Conservation (phyloP, 2,329 filamentous ascomycete species). For the Colletotrichum plurivorum region DNA sequence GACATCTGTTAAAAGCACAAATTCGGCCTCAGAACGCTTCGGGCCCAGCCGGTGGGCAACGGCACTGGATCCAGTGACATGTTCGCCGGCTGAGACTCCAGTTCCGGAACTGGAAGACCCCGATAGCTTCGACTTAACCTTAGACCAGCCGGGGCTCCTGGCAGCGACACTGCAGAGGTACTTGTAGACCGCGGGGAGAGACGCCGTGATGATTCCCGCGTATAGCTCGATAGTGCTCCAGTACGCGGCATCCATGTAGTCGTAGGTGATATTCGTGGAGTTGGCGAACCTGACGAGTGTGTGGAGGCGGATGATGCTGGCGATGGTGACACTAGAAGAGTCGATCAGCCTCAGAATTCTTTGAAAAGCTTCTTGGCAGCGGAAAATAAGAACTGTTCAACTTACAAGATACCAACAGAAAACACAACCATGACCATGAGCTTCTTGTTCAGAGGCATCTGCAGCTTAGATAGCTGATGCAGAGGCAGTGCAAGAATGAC, state of each 20-base stretch:
- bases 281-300: conserved; percentile 24
- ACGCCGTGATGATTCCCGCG: conserved; percentile 17
- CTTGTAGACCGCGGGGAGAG: conserved; percentile 27
- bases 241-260: conserved; percentile 25
- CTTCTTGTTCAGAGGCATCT: conserved; percentile 42
- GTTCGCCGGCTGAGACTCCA: background rate
- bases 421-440: conserved; percentile 41
- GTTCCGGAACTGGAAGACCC: conserved; percentile 2
- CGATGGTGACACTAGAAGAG: conserved; percentile 14
- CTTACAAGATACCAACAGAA: conserved; percentile 43
- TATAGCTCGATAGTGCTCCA: conserved; percentile 39
- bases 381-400: background rate
- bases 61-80: background rate
- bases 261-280: conserved; percentile 12
- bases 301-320: conserved; percentile 19
- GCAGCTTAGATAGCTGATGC: conserved; percentile 39
- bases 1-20: conserved; percentile 7
- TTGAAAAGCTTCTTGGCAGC: background rate
- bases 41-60: background rate
- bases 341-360: background rate
- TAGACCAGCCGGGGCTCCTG: background rate
- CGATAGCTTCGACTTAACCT: background rate
- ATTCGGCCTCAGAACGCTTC: conserved; percentile 10
- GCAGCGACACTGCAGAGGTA: background rate
- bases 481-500: conserved; percentile 42